phyloP scores from a whole-genome alignment of 2,329 filamentous ascomycete species.

The Sporothrix inflata region DNA sequence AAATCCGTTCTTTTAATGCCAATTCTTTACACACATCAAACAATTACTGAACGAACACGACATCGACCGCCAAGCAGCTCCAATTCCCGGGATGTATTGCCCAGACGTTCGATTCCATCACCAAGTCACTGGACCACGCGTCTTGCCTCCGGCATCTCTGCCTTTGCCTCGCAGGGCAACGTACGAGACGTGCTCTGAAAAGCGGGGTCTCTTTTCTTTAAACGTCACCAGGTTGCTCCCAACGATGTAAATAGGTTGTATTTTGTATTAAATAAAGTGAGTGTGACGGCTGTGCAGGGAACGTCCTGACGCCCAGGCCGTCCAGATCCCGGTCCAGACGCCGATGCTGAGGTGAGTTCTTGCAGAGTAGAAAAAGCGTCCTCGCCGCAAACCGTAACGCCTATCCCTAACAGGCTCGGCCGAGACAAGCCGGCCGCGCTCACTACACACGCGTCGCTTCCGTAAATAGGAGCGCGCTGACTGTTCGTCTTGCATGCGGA shows the following conservation, averaged over 20 bases:
- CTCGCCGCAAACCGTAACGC: not conserved
- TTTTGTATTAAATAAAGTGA: not conserved
- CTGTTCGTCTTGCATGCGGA: conserved; percentile 1
- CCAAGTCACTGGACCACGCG: conserved; percentile 21
- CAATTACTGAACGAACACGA: too few relatives aligned
- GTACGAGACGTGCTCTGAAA: conserved; percentile 1
- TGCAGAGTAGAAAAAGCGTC: not conserved
- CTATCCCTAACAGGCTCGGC: not conserved
- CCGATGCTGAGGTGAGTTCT: not conserved
- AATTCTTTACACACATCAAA: too few relatives aligned
- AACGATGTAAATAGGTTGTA: not conserved
- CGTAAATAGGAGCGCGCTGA: not conserved
- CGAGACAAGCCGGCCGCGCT: not conserved
- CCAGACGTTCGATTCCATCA: not conserved
- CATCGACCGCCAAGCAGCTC: not conserved
- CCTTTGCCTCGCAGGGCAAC: not conserved
- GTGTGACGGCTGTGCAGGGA: not conserved
- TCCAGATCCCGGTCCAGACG: conserved; percentile 13
- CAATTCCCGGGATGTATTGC: not conserved
- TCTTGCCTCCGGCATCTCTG: not conserved
- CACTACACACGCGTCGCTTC: not conserved
- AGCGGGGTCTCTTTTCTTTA: not conserved
- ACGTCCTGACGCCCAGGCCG: not conserved
- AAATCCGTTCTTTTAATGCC: too few relatives aligned
- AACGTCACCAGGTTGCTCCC: not conserved